These are phyloP conservation scores for Ophiostoma pallidulum DNA, from an alignment of 2,329 filamentous ascomycete species.

Conservation along the genomic window DNA sequence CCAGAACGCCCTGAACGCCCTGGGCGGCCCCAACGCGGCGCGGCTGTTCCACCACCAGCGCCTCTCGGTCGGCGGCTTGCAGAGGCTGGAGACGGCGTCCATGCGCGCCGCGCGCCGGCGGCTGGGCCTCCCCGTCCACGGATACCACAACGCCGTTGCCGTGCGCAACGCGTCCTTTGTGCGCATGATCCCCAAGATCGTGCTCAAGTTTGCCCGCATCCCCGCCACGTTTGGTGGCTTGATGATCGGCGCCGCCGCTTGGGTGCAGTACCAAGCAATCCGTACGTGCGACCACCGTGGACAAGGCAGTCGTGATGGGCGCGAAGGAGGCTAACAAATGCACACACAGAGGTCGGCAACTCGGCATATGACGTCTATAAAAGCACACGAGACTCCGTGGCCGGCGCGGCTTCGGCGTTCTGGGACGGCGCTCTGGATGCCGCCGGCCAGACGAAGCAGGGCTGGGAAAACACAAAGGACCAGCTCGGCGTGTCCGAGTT, in stretches of 20 bases:
- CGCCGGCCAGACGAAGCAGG: slow-evolving; percentile 67
- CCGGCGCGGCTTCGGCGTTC: slow-evolving; percentile 56
- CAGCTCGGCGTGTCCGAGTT: slow-evolving; percentile 62
- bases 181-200: slow-evolving; percentile 68
- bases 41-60: slow-evolving; percentile 55
- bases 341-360: slow-evolving; percentile 55
- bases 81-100: slow-evolving; percentile 51
- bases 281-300: slow-evolving; percentile 47
- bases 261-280: slow-evolving; percentile 91
- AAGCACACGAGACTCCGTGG: slow-evolving; percentile 61
- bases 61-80: slow-evolving; percentile 56
- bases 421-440: slow-evolving; percentile 66
- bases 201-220: slow-evolving; percentile 79
- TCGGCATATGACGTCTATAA: slow-evolving; percentile 69
- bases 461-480: slow-evolving; percentile 78
- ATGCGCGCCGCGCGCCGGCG: slow-evolving; percentile 52
- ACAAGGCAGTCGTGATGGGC: not conserved
- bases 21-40: no score
- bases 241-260: slow-evolving; percentile 77
- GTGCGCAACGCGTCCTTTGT: slow-evolving; percentile 56
- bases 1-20: no score
- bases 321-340: not conserved
- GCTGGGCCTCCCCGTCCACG: slow-evolving; percentile 71
- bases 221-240: slow-evolving; percentile 88
- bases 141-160: slow-evolving; percentile 70